A percentile compares a stretch with the other conserved stretches of the same genome.
phyloP scores from a whole-genome alignment of 176 grass and related monocot species.

The Musa acuminata region DNA sequence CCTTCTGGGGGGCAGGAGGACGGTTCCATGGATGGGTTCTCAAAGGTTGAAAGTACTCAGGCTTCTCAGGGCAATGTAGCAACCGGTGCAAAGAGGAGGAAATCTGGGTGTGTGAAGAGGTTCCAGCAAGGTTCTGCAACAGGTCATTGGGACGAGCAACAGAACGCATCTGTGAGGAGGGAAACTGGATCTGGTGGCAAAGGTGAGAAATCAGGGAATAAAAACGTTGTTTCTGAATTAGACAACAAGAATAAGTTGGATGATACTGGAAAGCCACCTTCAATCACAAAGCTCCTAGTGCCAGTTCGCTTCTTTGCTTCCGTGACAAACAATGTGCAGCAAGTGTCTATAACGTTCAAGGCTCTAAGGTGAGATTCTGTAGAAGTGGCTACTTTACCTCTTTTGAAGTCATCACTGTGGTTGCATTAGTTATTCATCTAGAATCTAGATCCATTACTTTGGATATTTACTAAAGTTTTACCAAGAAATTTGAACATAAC shows the following conservation, averaged over 20 bases:
- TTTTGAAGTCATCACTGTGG: background rate
- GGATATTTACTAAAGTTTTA: background rate
- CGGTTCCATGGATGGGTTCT: slow-evolving; percentile 28
- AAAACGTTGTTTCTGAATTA: slow-evolving; percentile 44
- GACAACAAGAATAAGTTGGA: slow-evolving; percentile 42
- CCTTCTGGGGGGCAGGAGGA: slow-evolving; percentile 30
- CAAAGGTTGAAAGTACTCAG: slow-evolving; percentile 34
- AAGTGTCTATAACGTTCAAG: slow-evolving; percentile 74
- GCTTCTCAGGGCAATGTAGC: slow-evolving; percentile 45
- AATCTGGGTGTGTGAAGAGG: slow-evolving; percentile 80
- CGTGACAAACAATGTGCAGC: slow-evolving; percentile 59
- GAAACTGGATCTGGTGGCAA: slow-evolving; percentile 9
- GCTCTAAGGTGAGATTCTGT: slow-evolving; percentile 52
- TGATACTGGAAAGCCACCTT: slow-evolving; percentile 24
- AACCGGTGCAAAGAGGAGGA: slow-evolving; percentile 94
- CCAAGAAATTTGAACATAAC: background rate
- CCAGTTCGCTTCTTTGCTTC: slow-evolving; percentile 50
- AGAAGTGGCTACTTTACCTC: slow-evolving; percentile 8
- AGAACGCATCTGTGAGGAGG: background rate
- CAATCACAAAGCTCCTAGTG: slow-evolving; percentile 67
- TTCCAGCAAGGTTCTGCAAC: slow-evolving; percentile 38
- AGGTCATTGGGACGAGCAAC: slow-evolving; percentile 23
- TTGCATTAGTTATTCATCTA: slow-evolving; percentile 6
- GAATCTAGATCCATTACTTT: background rate
- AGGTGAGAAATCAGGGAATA: slow-evolving; percentile 29